These are phyloP conservation scores for Colletotrichum zoysiae DNA, from an alignment of 2,329 filamentous ascomycete genomes.

Conservation along the genomic window DNA sequence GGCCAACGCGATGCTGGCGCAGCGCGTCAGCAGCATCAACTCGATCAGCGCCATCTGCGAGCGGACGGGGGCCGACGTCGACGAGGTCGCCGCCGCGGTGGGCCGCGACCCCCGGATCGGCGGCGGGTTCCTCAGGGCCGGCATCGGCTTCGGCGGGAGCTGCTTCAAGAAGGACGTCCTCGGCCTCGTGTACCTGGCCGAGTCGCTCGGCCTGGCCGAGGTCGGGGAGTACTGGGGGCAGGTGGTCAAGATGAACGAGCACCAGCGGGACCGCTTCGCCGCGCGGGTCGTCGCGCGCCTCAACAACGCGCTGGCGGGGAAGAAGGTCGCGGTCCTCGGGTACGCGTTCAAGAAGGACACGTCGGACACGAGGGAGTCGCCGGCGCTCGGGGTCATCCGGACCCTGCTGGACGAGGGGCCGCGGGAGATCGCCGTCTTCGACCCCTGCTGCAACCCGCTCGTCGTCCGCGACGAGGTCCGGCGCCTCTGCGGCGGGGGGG, in stretches of 20 bases:
- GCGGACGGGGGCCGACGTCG: slow-evolving; percentile 78
- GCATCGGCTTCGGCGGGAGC: slow-evolving; percentile 82
- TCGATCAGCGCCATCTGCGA: slow-evolving; percentile 83
- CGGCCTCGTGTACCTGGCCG: slow-evolving; percentile 80
- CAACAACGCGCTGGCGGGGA: slow-evolving; percentile 76
- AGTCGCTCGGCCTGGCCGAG: slow-evolving; percentile 75
- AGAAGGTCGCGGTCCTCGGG: slow-evolving; percentile 79
- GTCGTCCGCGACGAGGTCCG: slow-evolving; percentile 65
- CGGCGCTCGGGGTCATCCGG: slow-evolving; percentile 76
- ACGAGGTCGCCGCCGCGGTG: slow-evolving; percentile 75
- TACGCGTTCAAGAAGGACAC: slow-evolving; percentile 87
- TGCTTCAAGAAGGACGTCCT: slow-evolving; percentile 87
- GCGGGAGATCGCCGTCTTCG: slow-evolving; percentile 74
- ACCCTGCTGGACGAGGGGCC: slow-evolving; percentile 75
- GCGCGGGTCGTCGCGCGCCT: slow-evolving; percentile 74
- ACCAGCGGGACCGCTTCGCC: slow-evolving; percentile 76
- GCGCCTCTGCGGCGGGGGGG: slow-evolving; percentile 51
- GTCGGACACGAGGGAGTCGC: slow-evolving; percentile 78
- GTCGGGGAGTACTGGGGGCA: slow-evolving; percentile 81
- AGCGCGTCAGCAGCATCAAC: slow-evolving; percentile 85
- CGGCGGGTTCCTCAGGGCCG: slow-evolving; percentile 77
- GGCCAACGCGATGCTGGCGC: slow-evolving; percentile 83
- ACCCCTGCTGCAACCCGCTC: slow-evolving; percentile 70
- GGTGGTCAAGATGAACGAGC: slow-evolving; percentile 82
- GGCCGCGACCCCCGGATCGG: slow-evolving; percentile 81